phyloP scores from a whole-genome alignment of 805 yeast species.

The Candida incommunis region DNA sequence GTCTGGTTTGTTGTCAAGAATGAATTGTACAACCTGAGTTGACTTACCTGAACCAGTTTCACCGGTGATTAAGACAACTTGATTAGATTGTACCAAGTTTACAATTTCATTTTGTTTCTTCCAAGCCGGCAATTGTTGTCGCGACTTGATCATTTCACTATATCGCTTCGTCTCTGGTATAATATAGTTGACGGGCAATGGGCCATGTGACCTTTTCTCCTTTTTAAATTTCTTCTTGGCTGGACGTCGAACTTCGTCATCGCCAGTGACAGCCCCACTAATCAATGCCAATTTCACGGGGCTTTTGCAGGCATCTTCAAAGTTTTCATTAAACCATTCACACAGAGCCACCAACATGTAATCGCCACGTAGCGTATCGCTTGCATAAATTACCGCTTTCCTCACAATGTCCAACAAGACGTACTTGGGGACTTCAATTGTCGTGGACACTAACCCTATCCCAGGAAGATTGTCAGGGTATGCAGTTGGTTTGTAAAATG shows the following conservation, averaged over 20 bases:
- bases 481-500: conserved; percentile 30
- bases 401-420: conserved; percentile 21
- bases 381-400: conserved; percentile 18
- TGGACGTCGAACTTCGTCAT: conserved; percentile 7
- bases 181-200: conserved; percentile 11
- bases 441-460: conserved; percentile 29
- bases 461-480: conserved; percentile 69
- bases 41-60: conserved; percentile 98
- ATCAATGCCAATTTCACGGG: conserved; percentile 57
- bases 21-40: conserved; percentile 84
- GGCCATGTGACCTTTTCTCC: conserved; percentile 3
- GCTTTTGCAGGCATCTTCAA: conserved; percentile 40
- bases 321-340: conserved; percentile 65
- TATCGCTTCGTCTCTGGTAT: conserved; percentile 21
- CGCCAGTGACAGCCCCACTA: conserved; percentile 18
- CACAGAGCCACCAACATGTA: conserved; percentile 52
- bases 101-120: conserved; percentile 42
- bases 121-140: conserved; percentile 78
- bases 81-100: conserved; percentile 38
- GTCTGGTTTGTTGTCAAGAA: conserved; percentile 35
- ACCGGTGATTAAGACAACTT: conserved; percentile 74
- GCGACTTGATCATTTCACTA: conserved; percentile 26
- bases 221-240: background rate
- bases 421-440: conserved; percentile 16
- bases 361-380: conserved; percentile 40